Percentiles rank a stretch among this genome's conserved stretches.
Conservation (phyloP, 495 filamentous ascomycete species). For the Lophium mytilinum region DNA sequence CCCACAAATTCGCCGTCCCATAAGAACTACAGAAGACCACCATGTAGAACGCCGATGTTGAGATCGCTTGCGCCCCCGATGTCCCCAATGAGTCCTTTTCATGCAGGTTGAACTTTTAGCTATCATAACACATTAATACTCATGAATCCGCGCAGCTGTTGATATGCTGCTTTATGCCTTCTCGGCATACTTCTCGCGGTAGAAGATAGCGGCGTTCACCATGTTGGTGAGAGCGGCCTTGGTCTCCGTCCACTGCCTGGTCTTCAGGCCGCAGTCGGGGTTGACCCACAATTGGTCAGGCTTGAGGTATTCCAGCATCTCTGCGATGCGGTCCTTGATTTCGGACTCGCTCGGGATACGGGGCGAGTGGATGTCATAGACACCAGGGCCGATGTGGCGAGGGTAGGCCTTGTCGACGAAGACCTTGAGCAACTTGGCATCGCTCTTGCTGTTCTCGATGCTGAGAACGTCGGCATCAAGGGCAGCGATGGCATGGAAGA, state of each 20-base stretch:
- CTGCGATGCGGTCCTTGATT: conserved; percentile 91
- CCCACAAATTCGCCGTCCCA: background rate
- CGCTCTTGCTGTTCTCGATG: conserved; percentile 99
- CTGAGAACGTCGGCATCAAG: conserved; percentile 95
- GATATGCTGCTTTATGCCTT: conserved; percentile 20
- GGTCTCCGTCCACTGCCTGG: conserved; percentile 91
- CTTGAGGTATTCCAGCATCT: conserved; percentile 86
- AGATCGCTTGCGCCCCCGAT: conserved; percentile 38
- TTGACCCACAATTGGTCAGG: conserved; percentile 98
- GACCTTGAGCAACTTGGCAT: conserved; percentile 97
- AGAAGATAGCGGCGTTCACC: conserved; percentile 94
- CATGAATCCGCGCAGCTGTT: conserved; percentile 26
- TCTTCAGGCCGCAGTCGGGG: conserved; percentile 98
- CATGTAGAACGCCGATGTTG: conserved; percentile 46
- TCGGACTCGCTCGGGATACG: conserved; percentile 91
- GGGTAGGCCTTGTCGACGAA: conserved; percentile 96
- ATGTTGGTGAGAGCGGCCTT: conserved; percentile 86
- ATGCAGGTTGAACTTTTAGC: conserved; percentile 43
- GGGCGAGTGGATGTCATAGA: conserved; percentile 99
- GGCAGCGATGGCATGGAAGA: conserved; percentile 98
- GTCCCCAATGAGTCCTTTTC: conserved; percentile 15
- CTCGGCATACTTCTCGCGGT: conserved; percentile 69
- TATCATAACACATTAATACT: conserved; percentile 32
- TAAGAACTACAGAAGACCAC: background rate
- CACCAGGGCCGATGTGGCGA: conserved; percentile 94